These are phyloP conservation scores for Brachypodium distachyon DNA, from an alignment of 202 grass and related monocot species.

Conservation along the genomic window DNA sequence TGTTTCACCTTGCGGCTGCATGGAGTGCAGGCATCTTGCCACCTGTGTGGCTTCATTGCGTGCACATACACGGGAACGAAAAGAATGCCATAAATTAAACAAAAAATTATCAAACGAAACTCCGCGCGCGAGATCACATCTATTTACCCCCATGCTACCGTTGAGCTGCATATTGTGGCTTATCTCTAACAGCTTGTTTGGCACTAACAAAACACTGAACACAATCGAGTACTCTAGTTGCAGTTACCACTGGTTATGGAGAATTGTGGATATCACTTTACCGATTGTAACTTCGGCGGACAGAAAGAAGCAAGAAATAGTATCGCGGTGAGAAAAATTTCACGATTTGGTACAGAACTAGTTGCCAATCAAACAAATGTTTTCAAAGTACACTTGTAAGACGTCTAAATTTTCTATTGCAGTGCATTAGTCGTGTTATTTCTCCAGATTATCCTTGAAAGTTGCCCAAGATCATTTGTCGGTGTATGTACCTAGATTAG, in stretches of 20 bases:
- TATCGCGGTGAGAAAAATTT: neutral
- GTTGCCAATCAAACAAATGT: neutral
- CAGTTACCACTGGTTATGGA: no score
- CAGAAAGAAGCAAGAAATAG: neutral
- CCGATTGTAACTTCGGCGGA: neutral
- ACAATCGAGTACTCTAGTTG: no score
- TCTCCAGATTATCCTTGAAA: neutral
- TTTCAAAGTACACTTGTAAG: neutral
- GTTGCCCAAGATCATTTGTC: neutral
- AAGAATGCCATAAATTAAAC: neutral
- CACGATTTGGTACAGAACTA: neutral
- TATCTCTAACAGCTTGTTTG: neutral
- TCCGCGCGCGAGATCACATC: neutral
- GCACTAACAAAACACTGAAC: no score
- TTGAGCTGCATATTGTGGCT: neutral
- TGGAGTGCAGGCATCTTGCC: neutral
- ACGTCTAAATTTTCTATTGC: neutral
- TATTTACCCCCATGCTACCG: neutral
- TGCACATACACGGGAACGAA: neutral
- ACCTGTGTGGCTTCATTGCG: neutral
- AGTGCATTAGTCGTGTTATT: neutral
- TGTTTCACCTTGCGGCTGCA: neutral
- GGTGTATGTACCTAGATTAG: neutral
- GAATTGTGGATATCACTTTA: neutral
- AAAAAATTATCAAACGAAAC: neutral